These are phyloP conservation scores for Pythium dissimile DNA, from an alignment of 352 stramenopile genomes.

Conservation along the genomic window DNA sequence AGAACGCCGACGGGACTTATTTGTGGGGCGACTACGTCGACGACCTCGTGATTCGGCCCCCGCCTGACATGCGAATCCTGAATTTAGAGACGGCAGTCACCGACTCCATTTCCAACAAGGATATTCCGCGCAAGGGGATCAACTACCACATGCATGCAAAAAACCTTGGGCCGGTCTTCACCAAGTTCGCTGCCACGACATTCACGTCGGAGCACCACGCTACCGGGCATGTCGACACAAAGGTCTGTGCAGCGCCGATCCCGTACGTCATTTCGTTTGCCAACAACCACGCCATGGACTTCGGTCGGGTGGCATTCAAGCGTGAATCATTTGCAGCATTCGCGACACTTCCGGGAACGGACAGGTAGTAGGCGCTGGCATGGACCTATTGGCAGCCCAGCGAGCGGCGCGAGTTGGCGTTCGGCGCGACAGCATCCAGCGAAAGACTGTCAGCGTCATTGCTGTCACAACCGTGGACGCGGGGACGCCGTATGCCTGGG, in stretches of 20 bases:
- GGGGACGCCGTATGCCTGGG: conserved; percentile 33
- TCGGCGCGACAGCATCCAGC: background rate
- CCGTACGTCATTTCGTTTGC: conserved; percentile 40
- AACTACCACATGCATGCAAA: conserved; percentile 31
- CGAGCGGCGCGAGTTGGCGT: conserved; percentile 16
- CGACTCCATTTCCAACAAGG: conserved; percentile 28
- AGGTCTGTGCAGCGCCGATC: conserved; percentile 1
- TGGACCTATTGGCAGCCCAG: conserved; percentile 18
- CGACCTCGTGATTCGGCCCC: conserved; percentile 22
- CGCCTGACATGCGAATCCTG: conserved; percentile 31
- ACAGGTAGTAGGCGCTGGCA: conserved; percentile 26
- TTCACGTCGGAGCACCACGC: background rate
- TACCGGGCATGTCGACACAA: background rate
- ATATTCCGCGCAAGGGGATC: conserved; percentile 35
- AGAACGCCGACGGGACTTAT: conserved; percentile 31
- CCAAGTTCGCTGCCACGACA: conserved; percentile 12
- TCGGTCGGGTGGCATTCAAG: conserved; percentile 35
- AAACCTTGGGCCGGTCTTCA: conserved; percentile 21
- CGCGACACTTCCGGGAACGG: conserved; percentile 15
- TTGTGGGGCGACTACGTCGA: conserved; percentile 34
- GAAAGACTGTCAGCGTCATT: conserved; percentile 23
- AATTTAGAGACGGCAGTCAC: conserved; percentile 46
- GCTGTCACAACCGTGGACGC: conserved; percentile 25
- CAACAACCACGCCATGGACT: conserved; percentile 47
- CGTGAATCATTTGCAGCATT: conserved; percentile 29